Evolutionary conservation across 2,329 filamentous ascomycete genomes (phyloP).

Genomic region (Sporothrix variecibatus): DNA sequence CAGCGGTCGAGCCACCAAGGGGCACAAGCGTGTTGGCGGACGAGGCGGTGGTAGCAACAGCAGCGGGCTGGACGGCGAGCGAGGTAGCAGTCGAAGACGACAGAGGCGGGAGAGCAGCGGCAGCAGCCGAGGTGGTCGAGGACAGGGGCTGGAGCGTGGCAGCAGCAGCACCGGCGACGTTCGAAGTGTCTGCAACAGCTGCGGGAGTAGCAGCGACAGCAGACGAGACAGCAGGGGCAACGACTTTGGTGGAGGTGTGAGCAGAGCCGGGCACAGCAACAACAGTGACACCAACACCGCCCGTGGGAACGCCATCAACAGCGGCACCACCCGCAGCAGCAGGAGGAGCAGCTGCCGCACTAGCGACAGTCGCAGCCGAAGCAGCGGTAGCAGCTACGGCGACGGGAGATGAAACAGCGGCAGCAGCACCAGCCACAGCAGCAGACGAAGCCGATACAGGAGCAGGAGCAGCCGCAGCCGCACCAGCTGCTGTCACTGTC

Average conservation of each 20-base stretch:
- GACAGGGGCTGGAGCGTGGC: constrained; percentile 3
- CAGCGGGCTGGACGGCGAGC: neutral
- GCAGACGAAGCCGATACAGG: neutral
- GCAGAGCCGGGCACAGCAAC: constrained; percentile 29
- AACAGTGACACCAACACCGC: constrained; percentile 31
- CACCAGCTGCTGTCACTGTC: constrained; percentile 29
- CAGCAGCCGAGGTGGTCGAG: neutral
- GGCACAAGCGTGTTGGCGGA: neutral
- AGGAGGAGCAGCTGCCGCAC: neutral
- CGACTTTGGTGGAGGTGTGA: constrained; percentile 27
- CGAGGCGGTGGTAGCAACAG: neutral
- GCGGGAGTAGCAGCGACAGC: constrained; percentile 16
- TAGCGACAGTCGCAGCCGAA: neutral
- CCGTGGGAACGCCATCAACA: neutral
- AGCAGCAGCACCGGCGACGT: constrained; percentile 20
- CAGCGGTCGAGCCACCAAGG: constrained; percentile 4
- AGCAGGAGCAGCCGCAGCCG: neutral
- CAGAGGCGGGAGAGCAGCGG: neutral
- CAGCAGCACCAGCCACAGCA: constrained; percentile 6
- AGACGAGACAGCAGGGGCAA: constrained; percentile 19
- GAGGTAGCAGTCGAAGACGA: neutral
- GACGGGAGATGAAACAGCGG: constrained; percentile 5
- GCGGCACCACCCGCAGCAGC: constrained; percentile 5
- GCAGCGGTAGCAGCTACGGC: neutral
- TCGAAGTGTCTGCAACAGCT: neutral